Evolutionary conservation across 257 asterid genomes (phyloP).

Genomic region (Cinchona pubescens): DNA sequence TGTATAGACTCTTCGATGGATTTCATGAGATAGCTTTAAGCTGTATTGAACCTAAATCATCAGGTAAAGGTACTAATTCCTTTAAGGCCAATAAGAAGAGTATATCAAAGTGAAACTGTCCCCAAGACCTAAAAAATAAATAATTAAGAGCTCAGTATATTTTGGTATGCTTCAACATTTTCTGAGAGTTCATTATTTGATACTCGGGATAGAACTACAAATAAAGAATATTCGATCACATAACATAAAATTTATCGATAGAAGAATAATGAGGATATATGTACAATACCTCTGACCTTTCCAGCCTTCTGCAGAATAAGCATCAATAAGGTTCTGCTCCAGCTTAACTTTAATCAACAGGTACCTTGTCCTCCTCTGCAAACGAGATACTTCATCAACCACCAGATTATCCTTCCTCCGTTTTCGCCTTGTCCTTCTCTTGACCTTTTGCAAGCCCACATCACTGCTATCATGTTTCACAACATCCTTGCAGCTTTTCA

Average conservation of each 20-base stretch:
- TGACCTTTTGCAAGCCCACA: conserved; percentile 32
- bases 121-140: neutral
- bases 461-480: conserved; percentile 31
- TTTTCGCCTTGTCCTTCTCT: conserved; percentile 49
- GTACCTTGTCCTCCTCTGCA: conserved; percentile 88
- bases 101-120: neutral
- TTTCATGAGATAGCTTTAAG: neutral
- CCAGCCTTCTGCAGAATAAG: conserved; percentile 97
- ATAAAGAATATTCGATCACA: neutral
- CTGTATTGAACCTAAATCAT: neutral
- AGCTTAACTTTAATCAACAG: conserved; percentile 74
- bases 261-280: conserved; percentile 11
- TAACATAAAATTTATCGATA: conserved; percentile 2
- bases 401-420: conserved; percentile 48
- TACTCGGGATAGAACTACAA: neutral
- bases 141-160: neutral
- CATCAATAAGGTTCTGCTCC: conserved; percentile 97
- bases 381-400: conserved; percentile 78
- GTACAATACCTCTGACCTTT: conserved; percentile 89
- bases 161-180: neutral
- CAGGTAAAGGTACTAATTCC: neutral
- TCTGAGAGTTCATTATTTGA: neutral
- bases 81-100: neutral
- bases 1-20: neutral
- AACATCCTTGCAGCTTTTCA: conserved; percentile 22